Evolutionary conservation across 2,329 filamentous ascomycete species (phyloP).

Genomic region (Penicillium verrucosum): DNA sequence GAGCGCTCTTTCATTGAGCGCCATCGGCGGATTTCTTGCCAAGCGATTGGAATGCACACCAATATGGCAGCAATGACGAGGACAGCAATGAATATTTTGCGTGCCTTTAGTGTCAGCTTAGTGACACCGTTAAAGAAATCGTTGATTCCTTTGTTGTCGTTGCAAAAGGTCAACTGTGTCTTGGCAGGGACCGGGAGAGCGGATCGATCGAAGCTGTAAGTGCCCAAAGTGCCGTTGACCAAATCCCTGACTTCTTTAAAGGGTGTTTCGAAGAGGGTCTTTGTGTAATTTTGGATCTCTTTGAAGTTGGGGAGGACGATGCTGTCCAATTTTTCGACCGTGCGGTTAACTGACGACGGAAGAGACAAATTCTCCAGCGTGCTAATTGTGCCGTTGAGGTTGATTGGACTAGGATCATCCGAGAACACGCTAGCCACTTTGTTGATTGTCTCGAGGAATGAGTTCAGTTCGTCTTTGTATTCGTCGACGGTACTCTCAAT

Average conservation of each 20-base stretch:
- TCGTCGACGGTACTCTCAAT: conserved; percentile 39
- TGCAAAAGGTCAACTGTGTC: conserved; percentile 81
- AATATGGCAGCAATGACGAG: conserved; percentile 68
- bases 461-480: conserved; percentile 57
- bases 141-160: conserved; percentile 75
- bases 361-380: conserved; percentile 69
- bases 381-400: conserved; percentile 63
- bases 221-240: conserved; percentile 67
- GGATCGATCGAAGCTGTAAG: conserved; percentile 73
- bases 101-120: conserved; percentile 63
- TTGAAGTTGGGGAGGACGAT: conserved; percentile 74
- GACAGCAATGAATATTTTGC: conserved; percentile 72
- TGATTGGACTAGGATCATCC: conserved; percentile 52
- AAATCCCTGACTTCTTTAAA: conserved; percentile 75
- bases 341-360: conserved; percentile 63
- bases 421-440: conserved; percentile 52
- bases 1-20: conserved; percentile 68
- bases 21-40: conserved; percentile 75
- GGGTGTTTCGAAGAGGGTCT: conserved; percentile 69
- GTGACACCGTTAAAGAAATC: conserved; percentile 76
- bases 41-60: conserved; percentile 75
- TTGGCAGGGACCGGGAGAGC: conserved; percentile 82
- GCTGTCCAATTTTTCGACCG: conserved; percentile 68
- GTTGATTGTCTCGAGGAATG: conserved; percentile 55
- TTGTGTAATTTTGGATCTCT: conserved; percentile 77